phyloP scores from a whole-genome alignment of 371 early-diverging fungal species.

The Actinomortierella ambigua region DNA sequence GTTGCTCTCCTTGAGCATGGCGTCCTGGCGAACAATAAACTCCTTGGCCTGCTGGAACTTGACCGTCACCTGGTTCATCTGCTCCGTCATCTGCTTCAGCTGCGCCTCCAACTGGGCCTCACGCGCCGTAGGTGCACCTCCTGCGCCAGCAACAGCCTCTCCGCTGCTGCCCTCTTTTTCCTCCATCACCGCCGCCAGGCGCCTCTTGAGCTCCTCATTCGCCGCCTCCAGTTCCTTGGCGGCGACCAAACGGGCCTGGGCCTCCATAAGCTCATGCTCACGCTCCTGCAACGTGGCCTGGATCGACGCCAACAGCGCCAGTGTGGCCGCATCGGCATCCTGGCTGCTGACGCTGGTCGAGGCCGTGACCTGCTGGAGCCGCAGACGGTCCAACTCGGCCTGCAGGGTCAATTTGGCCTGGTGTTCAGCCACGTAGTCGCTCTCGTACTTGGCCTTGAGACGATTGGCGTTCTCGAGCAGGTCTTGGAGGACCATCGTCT shows the following conservation, averaged over 20 bases:
- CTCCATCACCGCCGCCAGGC: slow-evolving; percentile 30
- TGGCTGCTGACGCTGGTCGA: slow-evolving; percentile 4
- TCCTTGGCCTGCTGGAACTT: slow-evolving; percentile 79
- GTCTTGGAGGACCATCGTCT: slow-evolving; percentile 67
- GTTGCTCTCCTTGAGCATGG: slow-evolving; percentile 12
- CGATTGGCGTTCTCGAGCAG: slow-evolving; percentile 76
- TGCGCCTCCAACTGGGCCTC: slow-evolving; percentile 47
- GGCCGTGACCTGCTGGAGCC: slow-evolving; percentile 9
- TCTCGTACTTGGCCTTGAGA: slow-evolving; percentile 72
- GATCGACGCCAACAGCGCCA: slow-evolving; percentile 8
- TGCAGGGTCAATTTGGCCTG: slow-evolving; percentile 74
- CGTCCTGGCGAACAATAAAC: slow-evolving; percentile 33
- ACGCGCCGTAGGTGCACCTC: slow-evolving; percentile 25
- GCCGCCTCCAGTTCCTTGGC: slow-evolving; percentile 36
- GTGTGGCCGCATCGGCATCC: neutral
- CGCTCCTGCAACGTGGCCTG: slow-evolving; percentile 16
- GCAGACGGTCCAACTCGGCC: slow-evolving; percentile 72
- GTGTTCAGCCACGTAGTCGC: slow-evolving; percentile 72
- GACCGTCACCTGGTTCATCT: slow-evolving; percentile 49
- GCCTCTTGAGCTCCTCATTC: slow-evolving; percentile 23
- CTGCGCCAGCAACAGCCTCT: slow-evolving; percentile 33
- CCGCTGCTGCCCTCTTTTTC: slow-evolving; percentile 32
- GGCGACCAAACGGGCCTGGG: slow-evolving; percentile 46
- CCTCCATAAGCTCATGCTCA: slow-evolving; percentile 41
- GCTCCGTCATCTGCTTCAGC: slow-evolving; percentile 66